Conservation (phyloP, 2,329 filamentous ascomycete genomes). For the Apiospora saccharicola region DNA sequence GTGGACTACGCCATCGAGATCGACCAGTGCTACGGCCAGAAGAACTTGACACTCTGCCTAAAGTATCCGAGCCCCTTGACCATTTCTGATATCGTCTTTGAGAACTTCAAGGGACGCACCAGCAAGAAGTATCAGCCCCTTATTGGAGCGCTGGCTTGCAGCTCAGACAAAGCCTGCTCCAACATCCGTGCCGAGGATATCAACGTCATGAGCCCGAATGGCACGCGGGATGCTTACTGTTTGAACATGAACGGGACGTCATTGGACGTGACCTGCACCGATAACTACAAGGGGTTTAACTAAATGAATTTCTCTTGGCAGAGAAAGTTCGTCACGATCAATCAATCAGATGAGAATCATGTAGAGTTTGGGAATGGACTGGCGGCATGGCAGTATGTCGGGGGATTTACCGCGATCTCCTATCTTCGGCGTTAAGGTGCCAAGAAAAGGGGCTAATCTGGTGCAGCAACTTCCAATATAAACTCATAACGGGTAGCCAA, state of each 20-base stretch:
- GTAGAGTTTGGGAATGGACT: too few relatives aligned
- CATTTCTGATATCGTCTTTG: conserved; percentile 63
- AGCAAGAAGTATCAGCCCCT: conserved; percentile 51
- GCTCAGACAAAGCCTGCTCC: background rate
- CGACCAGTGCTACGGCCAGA: conserved; percentile 68
- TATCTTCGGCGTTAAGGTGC: background rate
- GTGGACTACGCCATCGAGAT: conserved; percentile 72
- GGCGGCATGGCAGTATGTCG: background rate
- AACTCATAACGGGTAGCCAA: background rate
- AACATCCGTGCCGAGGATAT: background rate
- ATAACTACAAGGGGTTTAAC: background rate
- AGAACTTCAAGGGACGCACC: conserved; percentile 63
- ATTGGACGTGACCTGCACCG: background rate
- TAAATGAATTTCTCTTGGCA: background rate
- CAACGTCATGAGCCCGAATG: background rate
- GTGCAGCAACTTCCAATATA: background rate
- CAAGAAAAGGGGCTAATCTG: background rate
- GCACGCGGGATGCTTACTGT: conserved; percentile 2
- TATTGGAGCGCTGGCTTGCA: conserved; percentile 55
- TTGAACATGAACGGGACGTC: background rate
- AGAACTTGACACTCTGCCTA: conserved; percentile 45
- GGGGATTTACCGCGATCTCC: background rate
- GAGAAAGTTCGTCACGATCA: background rate
- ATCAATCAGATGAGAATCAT: background rate
- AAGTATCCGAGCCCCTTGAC: conserved; percentile 51